phyloP scores from a whole-genome alignment of 768 basidiomycete species.

The Mycena rosella region DNA sequence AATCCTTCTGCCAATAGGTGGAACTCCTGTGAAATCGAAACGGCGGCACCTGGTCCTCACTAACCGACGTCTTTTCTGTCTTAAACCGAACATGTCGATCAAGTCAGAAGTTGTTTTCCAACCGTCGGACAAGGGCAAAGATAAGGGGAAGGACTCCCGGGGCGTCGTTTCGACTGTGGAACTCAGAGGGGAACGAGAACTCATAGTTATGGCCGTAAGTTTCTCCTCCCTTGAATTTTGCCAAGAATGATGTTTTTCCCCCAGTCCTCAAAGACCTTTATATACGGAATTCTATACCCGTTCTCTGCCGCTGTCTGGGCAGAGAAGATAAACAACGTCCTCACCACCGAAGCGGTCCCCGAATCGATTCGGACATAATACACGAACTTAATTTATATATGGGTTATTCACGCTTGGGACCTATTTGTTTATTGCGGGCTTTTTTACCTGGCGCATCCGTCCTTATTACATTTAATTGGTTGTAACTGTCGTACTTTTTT shows the following conservation, averaged over 20 bases:
- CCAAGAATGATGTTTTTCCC: background rate
- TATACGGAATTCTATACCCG: constrained; percentile 56
- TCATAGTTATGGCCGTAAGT: constrained; percentile 72
- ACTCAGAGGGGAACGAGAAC: constrained; percentile 68
- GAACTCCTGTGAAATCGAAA: constrained; percentile 63
- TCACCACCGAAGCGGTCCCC: constrained; percentile 29
- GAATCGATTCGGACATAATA: constrained; percentile 30
- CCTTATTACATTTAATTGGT: constrained; percentile 29
- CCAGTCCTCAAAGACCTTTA: constrained; percentile 53
- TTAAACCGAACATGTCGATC: constrained; percentile 63
- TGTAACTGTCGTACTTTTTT: constrained; percentile 30
- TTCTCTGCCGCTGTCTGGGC: constrained; percentile 31
- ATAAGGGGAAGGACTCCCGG: constrained; percentile 61
- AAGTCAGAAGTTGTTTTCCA: constrained; percentile 67
- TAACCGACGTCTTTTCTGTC: constrained; percentile 65
- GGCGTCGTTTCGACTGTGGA: constrained; percentile 61
- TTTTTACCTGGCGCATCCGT: background rate
- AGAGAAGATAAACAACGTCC: constrained; percentile 23
- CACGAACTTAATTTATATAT: constrained; percentile 1
- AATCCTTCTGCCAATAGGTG: constrained; percentile 60
- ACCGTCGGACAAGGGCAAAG: constrained; percentile 52
- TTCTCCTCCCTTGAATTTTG: background rate
- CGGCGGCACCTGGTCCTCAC: constrained; percentile 70
- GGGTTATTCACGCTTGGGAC: constrained; percentile 30
- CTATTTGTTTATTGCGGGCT: constrained; percentile 5